Evolutionary conservation across 306 rosid genomes (phyloP).

Genomic region (Pyrus betulifolia): DNA sequence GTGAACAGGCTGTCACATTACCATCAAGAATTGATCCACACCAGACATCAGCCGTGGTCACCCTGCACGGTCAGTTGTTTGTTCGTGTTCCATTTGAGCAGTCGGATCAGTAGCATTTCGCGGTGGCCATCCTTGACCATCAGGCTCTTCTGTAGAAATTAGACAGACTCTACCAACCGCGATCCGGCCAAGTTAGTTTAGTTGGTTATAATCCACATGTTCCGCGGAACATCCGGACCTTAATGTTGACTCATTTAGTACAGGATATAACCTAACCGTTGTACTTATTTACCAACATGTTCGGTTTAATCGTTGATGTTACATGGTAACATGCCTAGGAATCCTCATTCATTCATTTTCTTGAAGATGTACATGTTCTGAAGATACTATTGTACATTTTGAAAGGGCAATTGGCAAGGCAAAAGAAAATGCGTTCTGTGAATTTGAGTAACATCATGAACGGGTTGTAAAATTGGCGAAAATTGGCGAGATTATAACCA

Average conservation of each 20-base stretch:
- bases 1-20: slow-evolving; percentile 65
- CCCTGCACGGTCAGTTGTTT: slow-evolving; percentile 93
- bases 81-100: slow-evolving; percentile 92
- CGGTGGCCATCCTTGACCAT: not conserved
- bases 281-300: slow-evolving; percentile 1
- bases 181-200: not conserved
- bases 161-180: not conserved
- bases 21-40: slow-evolving; percentile 96
- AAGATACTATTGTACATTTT: not conserved
- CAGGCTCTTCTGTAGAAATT: not conserved
- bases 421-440: not conserved
- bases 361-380: not conserved
- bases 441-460: not conserved
- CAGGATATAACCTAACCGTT: slow-evolving; percentile 1
- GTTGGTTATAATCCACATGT: not conserved
- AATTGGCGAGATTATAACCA: too few species aligned
- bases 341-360: not conserved
- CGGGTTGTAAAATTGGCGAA: not conserved
- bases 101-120: slow-evolving; percentile 36
- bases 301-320: not conserved
- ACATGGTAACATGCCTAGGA: not conserved
- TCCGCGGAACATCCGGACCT: not conserved
- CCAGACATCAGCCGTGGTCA: slow-evolving; percentile 95
- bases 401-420: not conserved
- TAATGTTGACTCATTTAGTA: not conserved